Conservation (phyloP, 225 moss, liverwort and hornwort genomes). For the Bryum argenteum region DNA sequence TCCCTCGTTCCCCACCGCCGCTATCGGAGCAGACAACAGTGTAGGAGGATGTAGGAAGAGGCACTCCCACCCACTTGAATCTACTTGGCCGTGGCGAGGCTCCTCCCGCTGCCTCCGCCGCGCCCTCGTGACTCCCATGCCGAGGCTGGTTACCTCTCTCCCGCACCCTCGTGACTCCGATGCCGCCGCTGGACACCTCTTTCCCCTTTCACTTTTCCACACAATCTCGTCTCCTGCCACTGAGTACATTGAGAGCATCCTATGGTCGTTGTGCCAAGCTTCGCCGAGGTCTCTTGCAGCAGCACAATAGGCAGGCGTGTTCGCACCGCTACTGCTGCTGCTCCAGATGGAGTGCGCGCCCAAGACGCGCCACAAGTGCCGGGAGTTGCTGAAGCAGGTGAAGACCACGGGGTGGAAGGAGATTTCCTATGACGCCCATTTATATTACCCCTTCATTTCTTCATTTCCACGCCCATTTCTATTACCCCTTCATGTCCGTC, state of each 20-base stretch:
- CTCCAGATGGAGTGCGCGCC: slow-evolving; percentile 74
- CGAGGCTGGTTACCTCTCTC: too few relatives aligned
- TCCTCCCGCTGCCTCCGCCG: too few relatives aligned
- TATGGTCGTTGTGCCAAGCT: slow-evolving; percentile 80
- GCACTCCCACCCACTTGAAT: too few relatives aligned
- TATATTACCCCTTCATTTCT: slow-evolving; percentile 56
- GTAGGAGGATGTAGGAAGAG: too few relatives aligned
- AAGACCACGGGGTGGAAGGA: slow-evolving; percentile 48
- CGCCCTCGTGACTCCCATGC: too few relatives aligned
- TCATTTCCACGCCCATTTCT: too few relatives aligned
- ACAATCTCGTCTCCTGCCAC: slow-evolving; percentile 73
- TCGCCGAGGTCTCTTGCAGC: slow-evolving; percentile 63
- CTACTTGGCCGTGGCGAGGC: too few relatives aligned
- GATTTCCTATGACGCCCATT: slow-evolving; percentile 37
- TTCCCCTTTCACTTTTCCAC: slow-evolving; percentile 66
- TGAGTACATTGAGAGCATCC: slow-evolving; percentile 70
- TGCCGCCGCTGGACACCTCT: too few relatives aligned
- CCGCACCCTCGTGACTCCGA: too few relatives aligned
- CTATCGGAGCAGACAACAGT: too few relatives aligned
- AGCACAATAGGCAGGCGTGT: slow-evolving; percentile 75
- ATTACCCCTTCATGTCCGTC: too few relatives aligned
- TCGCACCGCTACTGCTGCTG: slow-evolving; percentile 71
- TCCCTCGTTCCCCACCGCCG: too few relatives aligned
- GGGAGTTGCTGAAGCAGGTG: slow-evolving; percentile 68
- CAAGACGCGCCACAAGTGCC: slow-evolving; percentile 67